Evolutionary conservation across 495 filamentous ascomycete genomes (phyloP).

Genomic region (Tuber indicum): DNA sequence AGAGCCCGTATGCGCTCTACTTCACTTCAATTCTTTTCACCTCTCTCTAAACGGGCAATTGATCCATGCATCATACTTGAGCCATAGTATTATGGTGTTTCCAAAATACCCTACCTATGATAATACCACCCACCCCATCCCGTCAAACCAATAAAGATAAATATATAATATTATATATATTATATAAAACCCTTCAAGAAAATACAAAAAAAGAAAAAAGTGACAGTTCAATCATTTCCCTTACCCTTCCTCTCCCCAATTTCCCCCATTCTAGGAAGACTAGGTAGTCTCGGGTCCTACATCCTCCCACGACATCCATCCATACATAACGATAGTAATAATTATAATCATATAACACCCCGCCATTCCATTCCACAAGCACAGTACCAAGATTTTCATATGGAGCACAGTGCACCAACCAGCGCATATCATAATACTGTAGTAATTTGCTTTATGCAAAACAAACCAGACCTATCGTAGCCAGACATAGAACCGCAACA

Average conservation of each 20-base stretch:
- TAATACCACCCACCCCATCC: too few relatives aligned
- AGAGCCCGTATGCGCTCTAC: too few relatives aligned
- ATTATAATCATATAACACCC: not conserved
- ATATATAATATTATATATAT: too few relatives aligned
- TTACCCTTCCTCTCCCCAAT: not conserved
- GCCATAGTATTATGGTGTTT: not conserved
- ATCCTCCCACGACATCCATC: not conserved
- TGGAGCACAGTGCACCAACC: not conserved
- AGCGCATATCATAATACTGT: not conserved
- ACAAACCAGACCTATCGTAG: not conserved
- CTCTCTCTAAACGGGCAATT: too few relatives aligned
- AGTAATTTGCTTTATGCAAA: conserved; percentile 2
- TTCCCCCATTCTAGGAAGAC: too few relatives aligned
- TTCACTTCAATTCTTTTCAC: too few relatives aligned
- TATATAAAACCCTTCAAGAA: not conserved
- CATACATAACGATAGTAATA: not conserved
- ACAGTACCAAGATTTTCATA: not conserved
- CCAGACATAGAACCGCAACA: not conserved
- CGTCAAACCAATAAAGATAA: not conserved
- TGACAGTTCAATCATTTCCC: not conserved
- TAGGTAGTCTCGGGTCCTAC: too few relatives aligned
- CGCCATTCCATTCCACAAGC: not conserved
- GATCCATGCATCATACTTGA: too few relatives aligned
- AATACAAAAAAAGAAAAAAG: not conserved
- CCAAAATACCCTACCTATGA: not conserved